Base-by-base conservation (phyloP, 768 basidiomycete genomes). In the Panus rudis region DNA sequence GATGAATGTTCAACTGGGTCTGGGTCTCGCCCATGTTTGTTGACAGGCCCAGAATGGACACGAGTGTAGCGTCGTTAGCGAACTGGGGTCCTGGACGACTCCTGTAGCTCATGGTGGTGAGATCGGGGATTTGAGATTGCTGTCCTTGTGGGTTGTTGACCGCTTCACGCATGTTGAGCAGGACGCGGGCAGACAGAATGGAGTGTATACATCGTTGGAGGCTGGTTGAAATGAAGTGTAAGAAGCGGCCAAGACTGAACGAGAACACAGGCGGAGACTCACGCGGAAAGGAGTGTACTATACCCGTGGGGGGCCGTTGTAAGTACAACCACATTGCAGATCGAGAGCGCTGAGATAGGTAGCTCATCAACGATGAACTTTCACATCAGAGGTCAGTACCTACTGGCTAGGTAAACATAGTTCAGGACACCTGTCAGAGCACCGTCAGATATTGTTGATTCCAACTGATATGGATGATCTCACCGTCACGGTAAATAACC, bases 91-190 rank as follows among this genome's bases (percentile, higher is more conserved):
- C n/a, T n/a, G n/a, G n/a, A n/a, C n/a, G n/a, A n/a, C n/a, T n/a
- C n/a, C n/a, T n/a, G n/a, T n/a, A n/a, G n/a, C n/a, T n/a, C n/a
- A n/a, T n/a, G n/a, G n/a, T n/a, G n/a, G n/a, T n/a, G n/a, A n/a
- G n/a, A n/a, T n/a, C n/a, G n/a, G n/a, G n/a, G n/a, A n/a, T n/a
- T n/a, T n/a, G n/a, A n/a, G n/a, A n/a, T n/a, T n/a, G n/a, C n/a
- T n/a, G n/a, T n/a, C n/a, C n/a, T n/a, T n/a, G n/a, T n/a, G n/a
- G n/a, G n/a, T n/a, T n/a, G n/a, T n/a, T n/a, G 7, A 20, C 33
- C 6, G 48, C 44, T 20, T 45, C 43, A 27, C 48, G 48, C 14
- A 49, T n/a, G 44, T 49, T 43, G 14, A 49, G 38, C 10, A 49
- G 43, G 17, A 49, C 33, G 21, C 48, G 48, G 34, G 44, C 31